Evolutionary conservation across 495 filamentous ascomycete genomes (phyloP).

Genomic region (Polyplosphaeria fusca): DNA sequence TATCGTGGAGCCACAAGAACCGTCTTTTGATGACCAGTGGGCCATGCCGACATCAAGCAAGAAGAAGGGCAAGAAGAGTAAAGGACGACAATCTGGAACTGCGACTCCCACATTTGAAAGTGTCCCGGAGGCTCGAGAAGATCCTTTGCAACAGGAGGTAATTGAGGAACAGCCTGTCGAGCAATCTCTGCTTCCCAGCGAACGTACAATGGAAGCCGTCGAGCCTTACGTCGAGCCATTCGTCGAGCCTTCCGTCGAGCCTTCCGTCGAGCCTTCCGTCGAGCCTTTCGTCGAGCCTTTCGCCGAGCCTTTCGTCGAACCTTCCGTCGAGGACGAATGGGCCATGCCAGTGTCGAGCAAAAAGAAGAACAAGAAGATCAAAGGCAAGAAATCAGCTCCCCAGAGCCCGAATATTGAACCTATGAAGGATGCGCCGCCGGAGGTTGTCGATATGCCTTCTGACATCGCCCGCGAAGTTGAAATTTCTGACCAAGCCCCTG

Average conservation of each 20-base stretch:
- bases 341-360: constrained; percentile 13
- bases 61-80: not conserved
- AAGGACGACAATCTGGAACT: not conserved
- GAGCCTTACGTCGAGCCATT: too few relatives aligned
- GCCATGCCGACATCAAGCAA: not conserved
- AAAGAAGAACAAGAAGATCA: constrained; percentile 24
- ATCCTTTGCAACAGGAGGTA: too few relatives aligned
- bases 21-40: too few relatives aligned
- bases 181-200: too few relatives aligned
- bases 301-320: too few relatives aligned
- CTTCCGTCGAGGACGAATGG: constrained; percentile 4
- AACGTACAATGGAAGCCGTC: too few relatives aligned
- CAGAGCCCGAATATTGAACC: not conserved
- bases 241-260: too few relatives aligned
- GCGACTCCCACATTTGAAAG: not conserved
- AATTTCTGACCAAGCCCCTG: not conserved
- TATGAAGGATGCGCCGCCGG: too few relatives aligned
- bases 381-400: constrained; percentile 22
- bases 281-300: too few relatives aligned
- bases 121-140: too few relatives aligned
- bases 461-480: not conserved
- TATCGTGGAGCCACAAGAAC: too few relatives aligned
- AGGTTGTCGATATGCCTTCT: not conserved
- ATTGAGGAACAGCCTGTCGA: not conserved
- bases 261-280: too few relatives aligned